Evolutionary conservation across 2,329 filamentous ascomycete genomes (phyloP).

Genomic region (Xylariaceae sp.): DNA sequence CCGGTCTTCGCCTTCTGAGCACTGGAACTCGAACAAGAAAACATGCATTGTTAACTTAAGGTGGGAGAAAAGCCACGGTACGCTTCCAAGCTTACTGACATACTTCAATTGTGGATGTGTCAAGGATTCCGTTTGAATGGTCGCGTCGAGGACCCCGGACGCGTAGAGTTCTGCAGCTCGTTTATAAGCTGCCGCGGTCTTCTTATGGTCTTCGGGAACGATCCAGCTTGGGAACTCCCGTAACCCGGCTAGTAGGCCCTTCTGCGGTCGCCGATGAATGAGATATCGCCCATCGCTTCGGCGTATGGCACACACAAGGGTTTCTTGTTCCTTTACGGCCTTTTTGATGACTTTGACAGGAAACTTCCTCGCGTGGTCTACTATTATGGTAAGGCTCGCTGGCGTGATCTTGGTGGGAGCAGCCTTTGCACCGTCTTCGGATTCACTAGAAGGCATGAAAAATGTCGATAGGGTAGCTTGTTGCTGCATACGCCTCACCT

Average conservation of each 20-base stretch:
- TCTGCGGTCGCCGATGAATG: conserved; percentile 48
- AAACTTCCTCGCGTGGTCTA: conserved; percentile 47
- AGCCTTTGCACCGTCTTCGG: conserved; percentile 7
- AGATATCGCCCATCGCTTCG: conserved; percentile 42
- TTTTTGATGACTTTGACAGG: conserved; percentile 51
- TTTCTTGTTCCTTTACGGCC: conserved; percentile 48
- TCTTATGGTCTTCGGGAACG: conserved; percentile 31
- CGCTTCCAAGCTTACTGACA: conserved; percentile 44
- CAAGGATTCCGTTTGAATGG: conserved; percentile 4
- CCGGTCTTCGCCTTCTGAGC: conserved; percentile 8
- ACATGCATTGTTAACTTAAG: conserved; percentile 56
- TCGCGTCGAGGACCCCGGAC: conserved; percentile 26
- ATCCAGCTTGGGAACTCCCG: conserved; percentile 53
- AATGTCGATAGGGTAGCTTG: conserved; percentile 31
- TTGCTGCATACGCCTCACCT: conserved; percentile 14
- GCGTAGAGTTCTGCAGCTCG: conserved; percentile 37
- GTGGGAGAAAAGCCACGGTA: conserved; percentile 57
- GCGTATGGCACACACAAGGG: conserved; percentile 50
- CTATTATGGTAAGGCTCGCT: conserved; percentile 34
- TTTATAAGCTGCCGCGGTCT: conserved; percentile 33
- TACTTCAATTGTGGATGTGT: conserved; percentile 28
- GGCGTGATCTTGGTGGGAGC: conserved; percentile 17
- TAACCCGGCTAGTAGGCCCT: conserved; percentile 51
- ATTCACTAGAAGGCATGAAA: conserved; percentile 21
- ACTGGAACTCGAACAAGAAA: conserved; percentile 43